Base-by-base conservation (phyloP, 495 filamentous ascomycete species). In the Bacidia gigantensis region DNA sequence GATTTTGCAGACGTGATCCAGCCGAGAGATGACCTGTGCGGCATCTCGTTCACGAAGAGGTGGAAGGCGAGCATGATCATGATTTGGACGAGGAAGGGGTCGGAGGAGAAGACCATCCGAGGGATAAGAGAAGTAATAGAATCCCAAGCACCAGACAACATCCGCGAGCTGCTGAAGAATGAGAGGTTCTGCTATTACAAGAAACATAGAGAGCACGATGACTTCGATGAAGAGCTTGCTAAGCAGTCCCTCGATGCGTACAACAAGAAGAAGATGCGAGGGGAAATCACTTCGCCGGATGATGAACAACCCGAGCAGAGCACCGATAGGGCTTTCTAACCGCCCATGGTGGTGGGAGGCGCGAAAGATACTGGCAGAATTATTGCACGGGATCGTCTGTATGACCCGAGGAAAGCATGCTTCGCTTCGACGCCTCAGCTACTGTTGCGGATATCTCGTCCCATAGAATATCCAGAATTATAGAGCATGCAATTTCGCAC, bases 31-130 rank as follows among this genome's bases (percentile, higher is more conserved):
- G 84, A 89, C 54, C 83, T 94, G 76, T 84, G 88, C 11, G 65
- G 68, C 2, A 72, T 80, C 21, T 77, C 78, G 1, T 68, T 83
- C 45, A 75, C 84, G 51, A 71, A 76, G 1, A 71, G 80, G 43
- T 72, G 82, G 62, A 85, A 76, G 54, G 80, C 79, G 2, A 78
- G 87, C 58, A 75, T 89, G 38, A 82, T 95, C 61, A 82, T 80
- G 46, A 77, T 95, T 56, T 95, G 89, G 89, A 89, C 93, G 66
- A 83, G 88, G 29, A 83, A 89, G 57, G 73, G 73, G 26, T 80
- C 77, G 14, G 83, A 86, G 62, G 72, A 84, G 52, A 77, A 72
- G 53, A 88, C 84, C 2, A 80, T 89, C 54, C 78, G 87, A 54
- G 72, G 67, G 40, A 75, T 95, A 17, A 71, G 86, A 26, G 64